Conservation (phyloP, 2,329 filamentous ascomycete species). For the Neofusicoccum sp. region DNA sequence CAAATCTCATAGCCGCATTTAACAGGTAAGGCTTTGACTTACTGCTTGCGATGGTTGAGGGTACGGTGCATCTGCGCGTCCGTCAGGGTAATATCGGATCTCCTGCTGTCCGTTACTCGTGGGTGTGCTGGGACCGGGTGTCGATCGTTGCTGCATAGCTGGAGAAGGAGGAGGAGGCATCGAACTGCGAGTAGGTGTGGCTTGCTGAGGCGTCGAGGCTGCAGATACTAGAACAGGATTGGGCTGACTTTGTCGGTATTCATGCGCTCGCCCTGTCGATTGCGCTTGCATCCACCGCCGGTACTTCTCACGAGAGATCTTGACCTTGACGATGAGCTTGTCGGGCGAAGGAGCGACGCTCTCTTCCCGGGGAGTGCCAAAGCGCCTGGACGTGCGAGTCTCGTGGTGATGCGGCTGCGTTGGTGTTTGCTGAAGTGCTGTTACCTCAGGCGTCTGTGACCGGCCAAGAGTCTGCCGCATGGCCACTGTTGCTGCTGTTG, state of each 20-base stretch:
- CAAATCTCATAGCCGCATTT: neutral
- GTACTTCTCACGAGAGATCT: constrained; percentile 71
- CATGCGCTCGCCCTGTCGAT: constrained; percentile 43
- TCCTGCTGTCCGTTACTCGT: constrained; percentile 35
- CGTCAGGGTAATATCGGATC: constrained; percentile 46
- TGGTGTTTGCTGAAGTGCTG: constrained; percentile 29
- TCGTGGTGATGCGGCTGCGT: constrained; percentile 64
- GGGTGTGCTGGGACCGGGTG: constrained; percentile 38
- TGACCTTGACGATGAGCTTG: constrained; percentile 68
- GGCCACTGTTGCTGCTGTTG: constrained; percentile 81
- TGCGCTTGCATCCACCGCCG: constrained; percentile 64
- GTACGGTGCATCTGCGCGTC: constrained; percentile 67
- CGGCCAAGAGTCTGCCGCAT: constrained; percentile 76
- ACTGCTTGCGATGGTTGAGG: constrained; percentile 53
- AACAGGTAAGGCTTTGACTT: constrained; percentile 2
- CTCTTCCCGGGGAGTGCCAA: constrained; percentile 72
- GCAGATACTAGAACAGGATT: constrained; percentile 51
- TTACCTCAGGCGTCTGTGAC: constrained; percentile 83
- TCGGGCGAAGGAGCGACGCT: constrained; percentile 60
- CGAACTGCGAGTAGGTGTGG: constrained; percentile 54
- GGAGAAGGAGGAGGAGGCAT: constrained; percentile 61
- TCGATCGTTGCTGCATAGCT: constrained; percentile 40
- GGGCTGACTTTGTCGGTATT: constrained; percentile 43
- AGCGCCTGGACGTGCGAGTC: constrained; percentile 65
- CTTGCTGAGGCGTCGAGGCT: constrained; percentile 49